Evolutionary conservation across 75 land plant genomes (phyloP), one percentile per base, ranked within the genome.

Genomic region (Ceratopteris richardii): DNA sequence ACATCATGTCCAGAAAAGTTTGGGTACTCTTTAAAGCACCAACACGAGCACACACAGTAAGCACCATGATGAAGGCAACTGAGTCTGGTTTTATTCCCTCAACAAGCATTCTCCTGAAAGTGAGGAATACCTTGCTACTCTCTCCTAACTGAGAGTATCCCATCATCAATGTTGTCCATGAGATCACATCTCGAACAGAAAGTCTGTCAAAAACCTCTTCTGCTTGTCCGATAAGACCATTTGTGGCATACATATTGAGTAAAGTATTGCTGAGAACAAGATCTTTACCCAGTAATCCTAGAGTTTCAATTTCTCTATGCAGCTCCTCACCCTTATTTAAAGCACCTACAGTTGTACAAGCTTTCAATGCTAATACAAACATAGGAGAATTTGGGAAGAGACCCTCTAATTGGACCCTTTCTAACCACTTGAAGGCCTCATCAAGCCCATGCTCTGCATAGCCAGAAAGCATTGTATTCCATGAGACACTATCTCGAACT

Each of bases 241-340:
- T 72, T 58, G 76, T 81, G 0, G 59, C 66, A 65, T 81, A 85
- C 64, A 81, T 77, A 29, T 72, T 62, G 25, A 85, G 39, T 22
- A 85, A 47, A 0, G 82, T 44, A 65, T 81, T 85, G 33, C 60
- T 36, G 10, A 85, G 18, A 29, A 69, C 25, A 24, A 66, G 55
- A 27, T 78, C 78, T 46, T 14, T n/a, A 5, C 50, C 50, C 22
- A 46, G 17, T 17, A 54, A 16, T 16, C 57, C 57, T 2, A 17
- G 31, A 18, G 5, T 54, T 2, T 14, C 57, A 54, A 54, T 30
- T 30, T 54, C 31, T 2, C 4, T 10, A 20, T 54, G 57, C 27
- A 54, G 3, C 23, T 54, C 57, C 23, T 30, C 23, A 17, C 23
- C 57, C 57, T 54, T 54, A 25, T 28, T 23, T 21, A 54, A 4